phyloP scores from a whole-genome alignment of 441 rosid species.

The Flueggea neowawraea region DNA sequence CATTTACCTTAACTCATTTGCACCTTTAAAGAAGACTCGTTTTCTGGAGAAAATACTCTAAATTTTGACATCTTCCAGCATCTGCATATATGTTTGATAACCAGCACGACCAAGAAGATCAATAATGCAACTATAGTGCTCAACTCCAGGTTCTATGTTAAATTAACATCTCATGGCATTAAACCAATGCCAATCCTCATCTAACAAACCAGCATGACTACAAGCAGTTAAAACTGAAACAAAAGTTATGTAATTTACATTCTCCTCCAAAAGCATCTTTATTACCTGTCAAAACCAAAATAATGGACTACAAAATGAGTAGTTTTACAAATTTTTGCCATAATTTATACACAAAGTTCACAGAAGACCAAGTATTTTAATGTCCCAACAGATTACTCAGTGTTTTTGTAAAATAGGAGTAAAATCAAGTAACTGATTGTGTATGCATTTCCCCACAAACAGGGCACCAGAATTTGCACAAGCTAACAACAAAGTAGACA shows the following conservation, averaged over 20 bases:
- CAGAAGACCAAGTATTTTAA: background rate
- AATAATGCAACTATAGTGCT: constrained; percentile 88
- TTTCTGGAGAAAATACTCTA: no score
- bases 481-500: constrained; percentile 67
- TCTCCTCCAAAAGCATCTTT: constrained; percentile 63
- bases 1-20: no score
- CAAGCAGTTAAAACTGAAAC: constrained; percentile 76
- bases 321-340: no score
- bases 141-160: constrained; percentile 68
- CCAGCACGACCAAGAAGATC: constrained; percentile 91
- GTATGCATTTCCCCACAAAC: constrained; percentile 60
- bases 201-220: constrained; percentile 75
- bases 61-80: constrained; percentile 55
- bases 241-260: constrained; percentile 73
- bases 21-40: no score
- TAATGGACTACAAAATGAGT: background rate
- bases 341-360: no score
- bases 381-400: no score
- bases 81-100: constrained; percentile 75
- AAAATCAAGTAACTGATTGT: constrained; percentile 53
- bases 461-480: constrained; percentile 68
- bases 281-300: constrained; percentile 43
- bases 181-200: constrained; percentile 82
- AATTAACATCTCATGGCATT: constrained; percentile 49
- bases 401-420: no score